Evolutionary conservation across 2,329 filamentous ascomycete genomes (phyloP), one percentile per base, ranked within the genome.

Genomic region (Colletotrichum godetiae): DNA sequence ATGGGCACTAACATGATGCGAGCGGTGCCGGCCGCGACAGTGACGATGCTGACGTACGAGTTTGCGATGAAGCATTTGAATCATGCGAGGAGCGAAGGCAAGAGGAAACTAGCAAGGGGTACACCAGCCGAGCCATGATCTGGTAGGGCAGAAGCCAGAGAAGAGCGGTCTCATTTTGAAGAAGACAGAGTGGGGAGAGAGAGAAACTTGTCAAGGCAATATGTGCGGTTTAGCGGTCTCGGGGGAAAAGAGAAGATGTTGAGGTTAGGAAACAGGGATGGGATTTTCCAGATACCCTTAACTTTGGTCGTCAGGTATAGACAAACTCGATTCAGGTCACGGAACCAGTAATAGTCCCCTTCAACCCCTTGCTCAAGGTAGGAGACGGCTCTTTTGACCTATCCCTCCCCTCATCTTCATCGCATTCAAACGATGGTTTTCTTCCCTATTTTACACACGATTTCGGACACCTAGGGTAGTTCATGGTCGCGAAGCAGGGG

Each of bases 1-100:
- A 95, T 99, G 88, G 97, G 97, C 49, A 98, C 96, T 61, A 99
- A 99, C 84, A 94, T 99, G 91, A 95, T 98, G 87, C 91, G 97
- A 69, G 97, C 97, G 8, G 93, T 99, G 13, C 97, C 97, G 37
- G 95, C 97, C 27, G 96, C 97, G 24, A 97, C 97, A 79, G 98
- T 97, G 31, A 99, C 97, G 3, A 97, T 99, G 93, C 88, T 98
- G 80, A 98, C 96, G 13, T 99, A 98, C 80, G 97, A 99, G 84
- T 97, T 93, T 77, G 84, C 88, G 62, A 91, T 91, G 89, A 84
- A 86, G 65, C 81, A 84, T 68, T 81, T 91, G 24, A 88, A 88
- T 74, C 80, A 83, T 68, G 80, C 81, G 33, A 84, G 84, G 76
- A 75, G 78, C 2, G 82, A 85, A 15, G 86, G 85, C 61, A 80